Evolutionary conservation across 2,329 filamentous ascomycete genomes (phyloP).

Genomic region (Apiospora kogelbergensis): DNA sequence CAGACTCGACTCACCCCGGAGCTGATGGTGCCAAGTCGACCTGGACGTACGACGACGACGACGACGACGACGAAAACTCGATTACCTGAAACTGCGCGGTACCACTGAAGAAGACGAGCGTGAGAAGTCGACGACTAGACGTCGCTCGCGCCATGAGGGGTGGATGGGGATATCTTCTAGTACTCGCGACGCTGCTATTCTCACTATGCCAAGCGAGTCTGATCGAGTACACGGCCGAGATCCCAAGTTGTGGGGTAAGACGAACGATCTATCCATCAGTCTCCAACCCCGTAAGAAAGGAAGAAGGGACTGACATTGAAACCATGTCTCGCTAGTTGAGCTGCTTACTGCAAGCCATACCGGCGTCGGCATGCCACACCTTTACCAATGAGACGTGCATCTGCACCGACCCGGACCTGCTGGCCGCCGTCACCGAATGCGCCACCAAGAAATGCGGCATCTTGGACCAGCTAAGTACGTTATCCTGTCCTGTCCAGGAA

Average conservation of each 20-base stretch:
- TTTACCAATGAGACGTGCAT: slow-evolving; percentile 18
- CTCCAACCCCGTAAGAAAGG: background rate
- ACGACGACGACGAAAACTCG: background rate
- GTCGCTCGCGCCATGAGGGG: background rate
- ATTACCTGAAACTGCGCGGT: background rate
- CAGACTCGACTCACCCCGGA: background rate
- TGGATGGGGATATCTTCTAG: background rate
- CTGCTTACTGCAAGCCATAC: slow-evolving; percentile 11
- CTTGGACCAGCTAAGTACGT: slow-evolving; percentile 13
- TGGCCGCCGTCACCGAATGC: slow-evolving; percentile 25
- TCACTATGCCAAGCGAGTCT: background rate
- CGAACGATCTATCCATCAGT: background rate
- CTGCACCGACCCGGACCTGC: slow-evolving; percentile 21
- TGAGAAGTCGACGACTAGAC: background rate
- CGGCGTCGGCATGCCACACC: slow-evolving; percentile 12
- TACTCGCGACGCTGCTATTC: background rate
- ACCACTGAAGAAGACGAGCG: background rate
- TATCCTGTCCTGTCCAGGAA: background rate
- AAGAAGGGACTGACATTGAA: background rate
- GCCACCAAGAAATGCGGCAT: slow-evolving; percentile 25
- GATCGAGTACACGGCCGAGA: background rate
- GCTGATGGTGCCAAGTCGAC: background rate
- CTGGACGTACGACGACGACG: background rate
- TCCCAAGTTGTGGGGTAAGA: slow-evolving; percentile 4
- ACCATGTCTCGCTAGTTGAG: background rate